phyloP scores from a whole-genome alignment of 306 rosid species.

The Ceratonia siliqua region DNA sequence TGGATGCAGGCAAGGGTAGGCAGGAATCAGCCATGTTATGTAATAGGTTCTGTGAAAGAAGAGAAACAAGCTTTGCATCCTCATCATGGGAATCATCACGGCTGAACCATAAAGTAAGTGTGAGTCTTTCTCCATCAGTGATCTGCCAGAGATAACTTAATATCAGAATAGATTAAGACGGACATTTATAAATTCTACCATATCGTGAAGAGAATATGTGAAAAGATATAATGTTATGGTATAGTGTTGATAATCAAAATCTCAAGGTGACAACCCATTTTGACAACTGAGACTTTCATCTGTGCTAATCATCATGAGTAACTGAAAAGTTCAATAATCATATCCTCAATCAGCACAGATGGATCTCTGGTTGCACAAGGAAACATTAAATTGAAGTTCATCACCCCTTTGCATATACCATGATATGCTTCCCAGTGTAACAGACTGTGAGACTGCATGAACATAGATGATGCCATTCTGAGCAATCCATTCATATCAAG shows the following conservation, averaged over 20 bases:
- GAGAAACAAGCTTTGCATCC: slow-evolving; percentile 74
- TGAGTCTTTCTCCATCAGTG: slow-evolving; percentile 86
- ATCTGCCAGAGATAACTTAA: slow-evolving; percentile 56
- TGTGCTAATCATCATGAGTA: neutral
- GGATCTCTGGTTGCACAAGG: neutral
- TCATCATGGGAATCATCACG: slow-evolving; percentile 86
- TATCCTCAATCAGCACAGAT: neutral
- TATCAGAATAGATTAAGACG: slow-evolving; percentile 33
- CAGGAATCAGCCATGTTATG: slow-evolving; percentile 43
- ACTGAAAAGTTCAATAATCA: neutral
- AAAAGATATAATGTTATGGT: neutral
- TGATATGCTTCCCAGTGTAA: slow-evolving; percentile 2
- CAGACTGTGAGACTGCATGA: neutral
- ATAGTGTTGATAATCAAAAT: slow-evolving; percentile 6
- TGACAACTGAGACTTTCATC: neutral
- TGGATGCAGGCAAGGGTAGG: slow-evolving; percentile 77
- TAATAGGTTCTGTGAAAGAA: slow-evolving; percentile 57
- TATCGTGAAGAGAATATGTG: neutral
- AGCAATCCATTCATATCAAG: slow-evolving; percentile 10
- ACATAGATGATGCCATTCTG: slow-evolving; percentile 3
- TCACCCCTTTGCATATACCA: neutral
- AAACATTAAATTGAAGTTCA: neutral
- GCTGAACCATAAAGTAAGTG: slow-evolving; percentile 88
- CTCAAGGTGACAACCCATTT: neutral
- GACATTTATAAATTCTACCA: slow-evolving; percentile 15